Percentiles rank a stretch among this genome's conserved stretches.
phyloP scores from a whole-genome alignment of 805 yeast species.

The Barnettozyma botsteinii region DNA sequence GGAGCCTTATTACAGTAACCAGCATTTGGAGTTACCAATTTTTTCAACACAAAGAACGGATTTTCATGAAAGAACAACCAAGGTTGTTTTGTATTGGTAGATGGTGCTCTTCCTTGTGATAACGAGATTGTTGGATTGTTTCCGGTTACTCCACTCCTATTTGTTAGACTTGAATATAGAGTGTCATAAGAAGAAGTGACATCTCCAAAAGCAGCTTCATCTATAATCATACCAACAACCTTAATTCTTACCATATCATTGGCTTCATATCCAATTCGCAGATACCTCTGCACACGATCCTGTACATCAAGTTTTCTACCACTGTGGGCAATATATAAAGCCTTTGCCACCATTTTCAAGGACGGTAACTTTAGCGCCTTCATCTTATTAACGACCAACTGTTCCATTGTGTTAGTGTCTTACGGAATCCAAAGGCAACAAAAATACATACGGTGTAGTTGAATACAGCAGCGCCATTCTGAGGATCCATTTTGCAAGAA shows the following conservation, averaged over 20 bases:
- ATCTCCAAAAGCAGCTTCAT: constrained; percentile 29
- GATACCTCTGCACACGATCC: constrained; percentile 44
- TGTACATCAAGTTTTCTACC: constrained; percentile 62
- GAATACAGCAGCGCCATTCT: too few species aligned
- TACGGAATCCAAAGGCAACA: too few species aligned
- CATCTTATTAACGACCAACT: constrained; percentile 1
- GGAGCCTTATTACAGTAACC: constrained; percentile 36
- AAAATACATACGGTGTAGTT: too few species aligned
- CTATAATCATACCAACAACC: constrained; percentile 41
- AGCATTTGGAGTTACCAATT: constrained; percentile 44
- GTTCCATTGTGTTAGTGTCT: too few species aligned
- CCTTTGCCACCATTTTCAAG: constrained; percentile 46
- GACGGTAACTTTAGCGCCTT: constrained; percentile 37
- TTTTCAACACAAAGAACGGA: constrained; percentile 49
- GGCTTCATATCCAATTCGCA: constrained; percentile 36
- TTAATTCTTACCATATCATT: constrained; percentile 38
- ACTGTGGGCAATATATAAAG: constrained; percentile 40
- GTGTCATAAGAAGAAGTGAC: constrained; percentile 35
- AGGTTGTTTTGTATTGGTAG: constrained; percentile 27
- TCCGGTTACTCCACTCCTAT: neutral
- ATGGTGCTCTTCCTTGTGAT: constrained; percentile 9
- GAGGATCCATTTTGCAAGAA: too few species aligned
- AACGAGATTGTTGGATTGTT: constrained; percentile 1
- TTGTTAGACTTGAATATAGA: constrained; percentile 13
- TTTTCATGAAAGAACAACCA: constrained; percentile 46